A percentile compares a stretch with the other conserved stretches of the same genome.
phyloP scores from a whole-genome alignment of 106 monocot genomes.

The Platanthera guangdongensis region DNA sequence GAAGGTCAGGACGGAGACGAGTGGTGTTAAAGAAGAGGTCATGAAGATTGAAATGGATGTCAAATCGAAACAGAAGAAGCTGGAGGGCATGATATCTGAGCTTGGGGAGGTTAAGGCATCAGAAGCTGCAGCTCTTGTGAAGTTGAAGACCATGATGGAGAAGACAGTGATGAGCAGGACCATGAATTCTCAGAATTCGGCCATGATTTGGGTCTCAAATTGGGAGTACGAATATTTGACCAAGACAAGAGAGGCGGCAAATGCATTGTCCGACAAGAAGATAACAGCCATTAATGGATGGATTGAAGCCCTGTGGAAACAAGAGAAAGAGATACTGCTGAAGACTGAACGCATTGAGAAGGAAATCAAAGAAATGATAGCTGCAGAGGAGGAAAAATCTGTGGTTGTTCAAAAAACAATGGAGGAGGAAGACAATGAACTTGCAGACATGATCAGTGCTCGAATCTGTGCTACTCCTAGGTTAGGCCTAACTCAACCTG shows the following conservation, averaged over 20 bases:
- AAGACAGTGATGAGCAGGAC: conserved; percentile 17
- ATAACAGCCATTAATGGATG: conserved; percentile 50
- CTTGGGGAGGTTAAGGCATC: conserved; percentile 45
- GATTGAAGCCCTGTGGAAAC: conserved; percentile 51
- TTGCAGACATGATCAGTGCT: background rate
- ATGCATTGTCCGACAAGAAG: conserved; percentile 48
- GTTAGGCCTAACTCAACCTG: too few relatives aligned
- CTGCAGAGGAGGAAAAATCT: background rate
- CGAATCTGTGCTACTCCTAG: background rate
- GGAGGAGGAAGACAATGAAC: background rate
- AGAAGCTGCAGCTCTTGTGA: conserved; percentile 44
- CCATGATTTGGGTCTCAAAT: conserved; percentile 38
- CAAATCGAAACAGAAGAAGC: conserved; percentile 18
- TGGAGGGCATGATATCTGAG: conserved; percentile 31
- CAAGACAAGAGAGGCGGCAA: conserved; percentile 24
- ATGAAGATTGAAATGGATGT: conserved; percentile 18
- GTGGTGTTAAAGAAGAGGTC: conserved; percentile 14
- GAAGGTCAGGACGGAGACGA: conserved; percentile 19
- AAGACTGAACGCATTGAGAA: conserved; percentile 25
- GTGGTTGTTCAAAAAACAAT: conserved; percentile 8
- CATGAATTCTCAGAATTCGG: conserved; percentile 14
- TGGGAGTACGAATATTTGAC: conserved; percentile 66
- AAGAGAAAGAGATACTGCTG: conserved; percentile 41
- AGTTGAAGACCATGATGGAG: conserved; percentile 31
- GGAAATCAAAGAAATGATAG: conserved; percentile 31